phyloP scores from a whole-genome alignment of 768 basidiomycete species.

The Phallus indusiatus region DNA sequence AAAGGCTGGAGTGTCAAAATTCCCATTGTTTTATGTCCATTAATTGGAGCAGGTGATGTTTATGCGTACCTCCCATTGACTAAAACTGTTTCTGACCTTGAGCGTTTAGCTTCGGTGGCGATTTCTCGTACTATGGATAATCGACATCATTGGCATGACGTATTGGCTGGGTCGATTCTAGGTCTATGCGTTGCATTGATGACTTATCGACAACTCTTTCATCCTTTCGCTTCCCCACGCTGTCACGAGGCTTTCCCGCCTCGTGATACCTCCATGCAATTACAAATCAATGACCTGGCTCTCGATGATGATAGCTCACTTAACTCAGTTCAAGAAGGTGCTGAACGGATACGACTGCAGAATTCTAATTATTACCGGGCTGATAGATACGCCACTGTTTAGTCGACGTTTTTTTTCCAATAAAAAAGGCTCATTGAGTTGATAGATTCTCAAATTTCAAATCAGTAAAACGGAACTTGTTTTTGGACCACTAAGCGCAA shows the following conservation, averaged over 20 bases:
- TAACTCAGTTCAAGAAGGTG: slow-evolving; percentile 12
- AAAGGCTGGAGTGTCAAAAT: slow-evolving; percentile 54
- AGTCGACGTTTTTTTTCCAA: not conserved
- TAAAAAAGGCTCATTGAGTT: no score
- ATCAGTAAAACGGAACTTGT: no score
- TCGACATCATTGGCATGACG: slow-evolving; percentile 89
- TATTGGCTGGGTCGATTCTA: slow-evolving; percentile 67
- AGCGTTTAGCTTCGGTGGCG: slow-evolving; percentile 51
- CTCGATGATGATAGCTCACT: slow-evolving; percentile 11
- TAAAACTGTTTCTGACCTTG: not conserved
- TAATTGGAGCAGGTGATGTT: not conserved
- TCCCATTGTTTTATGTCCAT: slow-evolving; percentile 15
- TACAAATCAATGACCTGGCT: slow-evolving; percentile 3
- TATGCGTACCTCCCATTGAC: not conserved
- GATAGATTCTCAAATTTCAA: no score
- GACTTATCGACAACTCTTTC: slow-evolving; percentile 78
- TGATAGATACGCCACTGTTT: not conserved
- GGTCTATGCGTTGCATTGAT: slow-evolving; percentile 68
- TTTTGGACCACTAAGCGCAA: no score
- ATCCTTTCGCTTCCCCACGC: slow-evolving; percentile 49
- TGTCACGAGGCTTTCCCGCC: slow-evolving; percentile 69
- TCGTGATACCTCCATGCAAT: slow-evolving; percentile 21
- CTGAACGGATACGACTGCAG: not conserved
- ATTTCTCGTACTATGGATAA: slow-evolving; percentile 90
- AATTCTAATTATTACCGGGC: not conserved